Conservation (phyloP, 2,329 filamentous ascomycete species). For the Diaporthe citriasiana region DNA sequence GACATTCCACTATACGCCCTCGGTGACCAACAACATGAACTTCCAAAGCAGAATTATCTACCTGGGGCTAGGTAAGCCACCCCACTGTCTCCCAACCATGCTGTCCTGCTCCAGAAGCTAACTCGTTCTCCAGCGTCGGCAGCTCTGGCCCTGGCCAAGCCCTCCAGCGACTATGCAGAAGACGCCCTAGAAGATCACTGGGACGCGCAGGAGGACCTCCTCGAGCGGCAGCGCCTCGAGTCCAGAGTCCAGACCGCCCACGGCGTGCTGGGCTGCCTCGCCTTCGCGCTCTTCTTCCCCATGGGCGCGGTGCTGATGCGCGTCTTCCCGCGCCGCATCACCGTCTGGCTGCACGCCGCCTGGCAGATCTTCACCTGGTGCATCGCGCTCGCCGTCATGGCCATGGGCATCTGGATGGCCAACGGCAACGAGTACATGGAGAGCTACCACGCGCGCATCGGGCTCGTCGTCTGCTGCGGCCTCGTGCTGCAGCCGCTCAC, state of each 20-base stretch:
- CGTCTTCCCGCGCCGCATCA: conserved; percentile 51
- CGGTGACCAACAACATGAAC: neutral
- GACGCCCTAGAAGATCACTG: neutral
- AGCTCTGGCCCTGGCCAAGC: neutral
- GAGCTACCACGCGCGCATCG: conserved; percentile 29
- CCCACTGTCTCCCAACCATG: rapidly evolving
- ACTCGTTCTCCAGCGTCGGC: neutral
- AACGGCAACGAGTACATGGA: conserved; percentile 21
- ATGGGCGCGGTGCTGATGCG: conserved; percentile 43
- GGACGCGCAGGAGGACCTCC: conserved; percentile 20
- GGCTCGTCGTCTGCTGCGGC: conserved; percentile 8
- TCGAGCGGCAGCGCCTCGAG: neutral
- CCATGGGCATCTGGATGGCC: conserved; percentile 57
- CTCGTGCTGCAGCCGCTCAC: conserved; percentile 34
- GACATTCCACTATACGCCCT: neutral
- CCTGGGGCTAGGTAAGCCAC: conserved; percentile 3
- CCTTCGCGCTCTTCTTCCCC: conserved; percentile 45
- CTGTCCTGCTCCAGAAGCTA: neutral
- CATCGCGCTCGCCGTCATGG: conserved; percentile 56
- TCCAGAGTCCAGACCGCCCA: conserved; percentile 30
- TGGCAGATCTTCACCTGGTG: conserved; percentile 55
- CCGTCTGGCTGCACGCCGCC: conserved; percentile 57
- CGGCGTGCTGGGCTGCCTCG: conserved; percentile 44
- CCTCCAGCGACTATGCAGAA: neutral
- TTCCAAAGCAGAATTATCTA: neutral